These are phyloP conservation scores for Penicillium digitatum DNA, from an alignment of 2,329 filamentous ascomycete genomes.

Conservation along the genomic window DNA sequence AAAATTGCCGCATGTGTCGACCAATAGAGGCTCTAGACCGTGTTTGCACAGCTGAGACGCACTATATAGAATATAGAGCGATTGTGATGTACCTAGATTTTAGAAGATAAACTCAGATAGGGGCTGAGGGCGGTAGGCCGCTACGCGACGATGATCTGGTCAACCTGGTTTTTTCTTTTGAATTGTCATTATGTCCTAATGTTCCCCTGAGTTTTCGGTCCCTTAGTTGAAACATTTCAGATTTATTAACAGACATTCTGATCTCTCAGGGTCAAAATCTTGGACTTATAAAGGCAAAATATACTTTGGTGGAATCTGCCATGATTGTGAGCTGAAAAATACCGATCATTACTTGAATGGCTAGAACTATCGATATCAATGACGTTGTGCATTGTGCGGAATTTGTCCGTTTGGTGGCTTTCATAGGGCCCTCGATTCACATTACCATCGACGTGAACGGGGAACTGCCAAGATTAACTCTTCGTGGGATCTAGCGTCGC, in stretches of 20 bases:
- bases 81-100: not conserved
- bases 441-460: not conserved
- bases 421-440: not conserved
- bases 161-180: not conserved
- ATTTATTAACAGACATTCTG: not conserved
- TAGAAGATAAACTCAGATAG: not conserved
- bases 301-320: not conserved
- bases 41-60: not conserved
- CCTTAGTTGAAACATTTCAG: not conserved
- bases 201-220: not conserved
- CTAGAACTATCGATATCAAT: not conserved
- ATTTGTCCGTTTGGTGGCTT: not conserved
- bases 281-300: not conserved
- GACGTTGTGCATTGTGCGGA: not conserved
- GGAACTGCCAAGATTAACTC: not conserved
- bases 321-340: not conserved
- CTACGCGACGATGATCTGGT: not conserved
- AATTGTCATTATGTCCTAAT: not conserved
- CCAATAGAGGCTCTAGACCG: constrained; percentile 2
- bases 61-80: not conserved
- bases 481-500: not conserved
- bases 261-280: not conserved
- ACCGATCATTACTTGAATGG: not conserved
- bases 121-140: not conserved
- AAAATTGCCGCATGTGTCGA: constrained; percentile 4